Conservation (phyloP, 2,329 filamentous ascomycete species). For the Geoglossum cookeanum region DNA sequence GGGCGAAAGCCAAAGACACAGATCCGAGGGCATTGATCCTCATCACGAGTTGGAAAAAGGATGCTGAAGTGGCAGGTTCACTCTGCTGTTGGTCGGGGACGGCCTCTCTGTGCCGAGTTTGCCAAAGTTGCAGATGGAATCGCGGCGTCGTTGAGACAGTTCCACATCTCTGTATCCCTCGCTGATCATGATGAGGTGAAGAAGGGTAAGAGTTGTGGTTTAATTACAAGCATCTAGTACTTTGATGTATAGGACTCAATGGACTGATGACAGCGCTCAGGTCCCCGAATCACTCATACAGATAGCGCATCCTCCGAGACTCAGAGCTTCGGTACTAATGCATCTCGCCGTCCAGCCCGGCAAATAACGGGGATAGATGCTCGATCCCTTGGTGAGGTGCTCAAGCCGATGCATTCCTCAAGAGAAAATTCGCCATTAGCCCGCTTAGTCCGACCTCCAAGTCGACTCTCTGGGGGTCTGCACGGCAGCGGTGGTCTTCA, state of each 20-base stretch:
- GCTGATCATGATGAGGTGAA: neutral
- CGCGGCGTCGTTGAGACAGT: constrained; percentile 5
- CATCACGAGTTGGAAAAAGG: neutral
- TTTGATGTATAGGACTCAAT: neutral
- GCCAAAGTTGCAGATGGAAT: constrained; percentile 6
- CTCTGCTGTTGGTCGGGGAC: constrained; percentile 6
- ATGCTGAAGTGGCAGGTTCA: constrained; percentile 7
- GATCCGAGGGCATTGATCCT: neutral
- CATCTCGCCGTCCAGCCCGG: neutral
- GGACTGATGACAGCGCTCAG: neutral
- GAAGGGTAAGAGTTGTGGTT: neutral
- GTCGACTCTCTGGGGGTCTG: neutral
- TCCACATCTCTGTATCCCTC: constrained; percentile 2
- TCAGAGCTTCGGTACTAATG: neutral
- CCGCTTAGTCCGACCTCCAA: neutral
- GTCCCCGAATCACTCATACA: neutral
- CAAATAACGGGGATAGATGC: neutral
- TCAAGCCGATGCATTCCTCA: neutral
- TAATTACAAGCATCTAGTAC: neutral
- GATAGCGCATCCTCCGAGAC: neutral
- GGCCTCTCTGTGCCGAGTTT: constrained; percentile 3
- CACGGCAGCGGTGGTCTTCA: neutral
- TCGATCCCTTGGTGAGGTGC: neutral
- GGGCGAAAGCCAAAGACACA: too few relatives aligned
- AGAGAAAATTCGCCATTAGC: neutral